These are phyloP conservation scores for Ceratocystiopsis minuta DNA, from an alignment of 2,329 filamentous ascomycete species.

Conservation along the genomic window DNA sequence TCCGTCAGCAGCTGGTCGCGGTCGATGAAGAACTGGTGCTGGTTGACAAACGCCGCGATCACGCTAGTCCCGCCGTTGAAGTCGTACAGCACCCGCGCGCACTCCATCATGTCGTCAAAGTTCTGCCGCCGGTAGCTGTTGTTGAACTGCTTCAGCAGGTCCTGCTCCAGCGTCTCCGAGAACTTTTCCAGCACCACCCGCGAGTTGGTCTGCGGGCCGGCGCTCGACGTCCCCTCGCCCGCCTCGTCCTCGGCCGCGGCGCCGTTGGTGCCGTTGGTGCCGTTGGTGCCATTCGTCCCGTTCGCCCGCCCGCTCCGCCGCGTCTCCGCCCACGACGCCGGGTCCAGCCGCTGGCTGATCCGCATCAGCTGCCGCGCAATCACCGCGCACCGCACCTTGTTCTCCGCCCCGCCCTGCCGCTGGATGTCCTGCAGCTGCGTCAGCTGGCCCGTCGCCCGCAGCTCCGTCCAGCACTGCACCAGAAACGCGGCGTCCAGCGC, in stretches of 20 bases:
- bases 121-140: slow-evolving; percentile 90
- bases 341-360: slow-evolving; percentile 82
- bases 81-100: slow-evolving; percentile 79
- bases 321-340: slow-evolving; percentile 48
- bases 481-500: slow-evolving; percentile 89
- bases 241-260: slow-evolving; percentile 26
- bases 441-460: slow-evolving; percentile 75
- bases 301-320: slow-evolving; percentile 29
- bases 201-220: slow-evolving; percentile 39
- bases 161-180: slow-evolving; percentile 86
- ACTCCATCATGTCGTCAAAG: slow-evolving; percentile 96
- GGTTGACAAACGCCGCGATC: slow-evolving; percentile 91
- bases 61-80: slow-evolving; percentile 94
- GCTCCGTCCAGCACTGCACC: slow-evolving; percentile 92
- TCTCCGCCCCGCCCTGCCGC: slow-evolving; percentile 67
- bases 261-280: slow-evolving; percentile 16
- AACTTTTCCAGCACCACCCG: slow-evolving; percentile 92
- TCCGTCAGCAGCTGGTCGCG: slow-evolving; percentile 80
- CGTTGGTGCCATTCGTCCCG: slow-evolving; percentile 18
- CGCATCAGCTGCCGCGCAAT: slow-evolving; percentile 86
- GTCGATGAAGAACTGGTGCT: slow-evolving; percentile 98
- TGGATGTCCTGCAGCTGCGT: slow-evolving; percentile 78
- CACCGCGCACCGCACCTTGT: slow-evolving; percentile 83
- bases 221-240: slow-evolving; percentile 19
- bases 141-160: slow-evolving; percentile 89